phyloP scores from a whole-genome alignment of 2,329 filamentous ascomycete species.

The Xylariaceae sp. region DNA sequence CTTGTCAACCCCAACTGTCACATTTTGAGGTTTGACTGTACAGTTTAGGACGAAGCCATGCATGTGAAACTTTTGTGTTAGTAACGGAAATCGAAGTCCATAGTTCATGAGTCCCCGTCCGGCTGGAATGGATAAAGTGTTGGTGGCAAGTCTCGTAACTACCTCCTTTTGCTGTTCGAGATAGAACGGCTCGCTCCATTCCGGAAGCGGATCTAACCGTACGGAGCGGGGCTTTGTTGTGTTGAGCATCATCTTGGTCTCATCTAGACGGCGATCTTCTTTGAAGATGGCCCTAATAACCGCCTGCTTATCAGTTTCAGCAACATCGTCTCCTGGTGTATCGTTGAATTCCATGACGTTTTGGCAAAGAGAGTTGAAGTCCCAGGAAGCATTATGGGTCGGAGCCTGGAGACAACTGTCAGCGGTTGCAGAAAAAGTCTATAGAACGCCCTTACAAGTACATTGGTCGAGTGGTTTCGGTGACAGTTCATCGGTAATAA shows the following conservation, averaged over 20 bases:
- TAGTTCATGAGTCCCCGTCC: conserved; percentile 90
- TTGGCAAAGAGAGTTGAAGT: conserved; percentile 80
- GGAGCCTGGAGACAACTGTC: conserved; percentile 53
- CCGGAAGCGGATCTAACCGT: conserved; percentile 75
- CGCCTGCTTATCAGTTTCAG: conserved; percentile 81
- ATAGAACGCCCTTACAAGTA: conserved; percentile 49
- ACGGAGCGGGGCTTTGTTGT: conserved; percentile 81
- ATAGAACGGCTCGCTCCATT: conserved; percentile 85
- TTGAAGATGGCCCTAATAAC: conserved; percentile 88
- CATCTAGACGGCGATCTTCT: conserved; percentile 87
- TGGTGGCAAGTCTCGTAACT: conserved; percentile 82
- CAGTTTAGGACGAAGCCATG: conserved; percentile 92
- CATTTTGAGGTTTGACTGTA: conserved; percentile 88
- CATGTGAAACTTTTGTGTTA: conserved; percentile 91
- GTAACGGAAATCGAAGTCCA: conserved; percentile 81
- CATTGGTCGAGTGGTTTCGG: conserved; percentile 45
- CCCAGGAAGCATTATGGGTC: conserved; percentile 72
- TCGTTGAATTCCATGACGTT: conserved; percentile 65
- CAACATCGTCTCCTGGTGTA: conserved; percentile 75
- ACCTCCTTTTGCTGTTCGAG: conserved; percentile 92
- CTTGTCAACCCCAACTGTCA: conserved; percentile 92
- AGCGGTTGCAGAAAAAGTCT: background rate
- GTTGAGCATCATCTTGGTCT: conserved; percentile 85
- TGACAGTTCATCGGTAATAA: conserved; percentile 56
- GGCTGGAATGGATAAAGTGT: conserved; percentile 86